phyloP scores from a whole-genome alignment of 1,284 basidiomycete genomes.

The Leccinum insolens region DNA sequence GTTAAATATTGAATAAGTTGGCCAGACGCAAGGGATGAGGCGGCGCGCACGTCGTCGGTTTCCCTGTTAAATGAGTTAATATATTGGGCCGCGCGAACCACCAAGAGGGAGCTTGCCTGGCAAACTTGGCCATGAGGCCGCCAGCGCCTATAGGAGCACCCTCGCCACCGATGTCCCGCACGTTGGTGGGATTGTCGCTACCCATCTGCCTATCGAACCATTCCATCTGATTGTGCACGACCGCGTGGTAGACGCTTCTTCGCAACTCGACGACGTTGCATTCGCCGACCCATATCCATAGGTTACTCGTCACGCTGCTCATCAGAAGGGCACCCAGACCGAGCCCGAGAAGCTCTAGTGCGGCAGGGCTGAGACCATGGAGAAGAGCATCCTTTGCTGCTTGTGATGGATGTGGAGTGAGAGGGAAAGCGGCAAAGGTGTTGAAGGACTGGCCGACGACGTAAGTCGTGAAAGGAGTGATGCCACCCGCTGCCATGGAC shows the following conservation, averaged over 20 bases:
- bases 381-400: slow-evolving; percentile 58
- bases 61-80: slow-evolving; percentile 58
- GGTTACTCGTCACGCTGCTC: slow-evolving; percentile 51
- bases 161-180: slow-evolving; percentile 46
- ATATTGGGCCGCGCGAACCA: neutral
- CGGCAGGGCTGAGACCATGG: slow-evolving; percentile 59
- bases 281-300: slow-evolving; percentile 93
- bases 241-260: slow-evolving; percentile 67
- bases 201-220: slow-evolving; percentile 91
- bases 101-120: slow-evolving; percentile 57
- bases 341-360: slow-evolving; percentile 74
- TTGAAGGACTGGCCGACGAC: slow-evolving; percentile 80
- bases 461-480: slow-evolving; percentile 80
- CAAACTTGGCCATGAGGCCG: slow-evolving; percentile 94
- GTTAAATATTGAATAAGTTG: slow-evolving; percentile 71
- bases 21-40: slow-evolving; percentile 80
- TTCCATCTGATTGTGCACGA: slow-evolving; percentile 75
- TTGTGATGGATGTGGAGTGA: slow-evolving; percentile 46
- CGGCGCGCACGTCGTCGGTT: slow-evolving; percentile 91
- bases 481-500: slow-evolving; percentile 72
- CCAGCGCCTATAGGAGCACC: slow-evolving; percentile 75
- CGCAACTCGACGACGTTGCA: slow-evolving; percentile 74
- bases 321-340: slow-evolving; percentile 72
- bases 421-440: slow-evolving; percentile 68
- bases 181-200: slow-evolving; percentile 46